phyloP scores from a whole-genome alignment of 495 filamentous ascomycete genomes.

The Penicillium canescens region DNA sequence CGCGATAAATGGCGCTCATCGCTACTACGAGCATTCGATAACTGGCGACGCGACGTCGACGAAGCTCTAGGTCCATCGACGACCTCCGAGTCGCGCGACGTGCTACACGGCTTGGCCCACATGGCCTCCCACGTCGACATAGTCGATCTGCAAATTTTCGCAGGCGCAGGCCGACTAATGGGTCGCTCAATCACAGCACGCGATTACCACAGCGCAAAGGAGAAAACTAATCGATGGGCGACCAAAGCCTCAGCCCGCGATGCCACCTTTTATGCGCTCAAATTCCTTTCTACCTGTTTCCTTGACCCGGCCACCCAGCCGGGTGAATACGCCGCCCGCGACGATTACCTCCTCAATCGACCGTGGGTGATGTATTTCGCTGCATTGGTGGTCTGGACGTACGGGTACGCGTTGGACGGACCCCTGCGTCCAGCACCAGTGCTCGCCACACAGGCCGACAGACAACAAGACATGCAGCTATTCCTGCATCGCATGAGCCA shows the following conservation, averaged over 20 bases:
- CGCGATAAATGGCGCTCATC: slow-evolving; percentile 91
- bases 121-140: slow-evolving; percentile 99
- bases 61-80: slow-evolving; percentile 63
- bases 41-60: slow-evolving; percentile 94
- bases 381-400: slow-evolving; percentile 89
- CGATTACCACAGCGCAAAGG: slow-evolving; percentile 77
- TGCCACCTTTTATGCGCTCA: slow-evolving; percentile 89
- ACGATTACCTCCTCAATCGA: slow-evolving; percentile 88
- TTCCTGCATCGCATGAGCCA: slow-evolving; percentile 75
- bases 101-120: slow-evolving; percentile 90
- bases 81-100: slow-evolving; percentile 70
- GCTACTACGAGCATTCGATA: slow-evolving; percentile 86
- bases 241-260: slow-evolving; percentile 89
- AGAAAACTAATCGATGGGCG: slow-evolving; percentile 84
- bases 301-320: slow-evolving; percentile 50
- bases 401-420: slow-evolving; percentile 90
- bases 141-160: slow-evolving; percentile 96
- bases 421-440: slow-evolving; percentile 56
- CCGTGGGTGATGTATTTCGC: slow-evolving; percentile 99
- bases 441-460: slow-evolving; percentile 59
- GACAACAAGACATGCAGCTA: slow-evolving; percentile 73
- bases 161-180: slow-evolving; percentile 78
- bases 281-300: slow-evolving; percentile 80
- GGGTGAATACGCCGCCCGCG: slow-evolving; percentile 72
- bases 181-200: slow-evolving; percentile 81